phyloP scores from a whole-genome alignment of 2,329 filamentous ascomycete genomes.

The Neopestalotiopsis sp. region DNA sequence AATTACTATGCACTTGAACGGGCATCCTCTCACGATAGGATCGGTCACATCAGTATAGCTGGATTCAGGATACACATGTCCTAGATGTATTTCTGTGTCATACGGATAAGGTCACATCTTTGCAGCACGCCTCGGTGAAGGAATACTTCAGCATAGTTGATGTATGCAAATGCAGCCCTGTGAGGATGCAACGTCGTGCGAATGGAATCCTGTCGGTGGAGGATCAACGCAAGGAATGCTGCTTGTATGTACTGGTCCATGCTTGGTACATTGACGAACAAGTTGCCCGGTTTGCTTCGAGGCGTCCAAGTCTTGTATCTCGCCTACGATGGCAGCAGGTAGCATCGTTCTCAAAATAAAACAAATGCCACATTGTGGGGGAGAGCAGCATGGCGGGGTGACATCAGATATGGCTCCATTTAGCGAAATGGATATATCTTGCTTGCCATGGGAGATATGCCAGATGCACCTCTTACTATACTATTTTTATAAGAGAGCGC shows the following conservation, averaged over 20 bases:
- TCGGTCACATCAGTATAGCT: background rate
- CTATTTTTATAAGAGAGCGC: background rate
- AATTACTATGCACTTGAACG: background rate
- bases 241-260: background rate
- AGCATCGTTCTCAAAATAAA: background rate
- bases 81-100: background rate
- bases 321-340: background rate
- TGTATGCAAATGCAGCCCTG: background rate
- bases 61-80: too few relatives aligned
- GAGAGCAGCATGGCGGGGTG: background rate
- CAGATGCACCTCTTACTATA: slow-evolving; percentile 4
- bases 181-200: background rate
- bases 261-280: background rate
- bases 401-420: background rate
- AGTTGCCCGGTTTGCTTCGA: background rate
- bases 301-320: background rate
- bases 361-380: slow-evolving; percentile 1
- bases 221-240: background rate
- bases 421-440: background rate
- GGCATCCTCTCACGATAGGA: background rate
- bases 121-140: background rate
- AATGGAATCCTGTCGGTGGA: background rate
- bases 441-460: background rate
- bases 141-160: background rate
- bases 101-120: background rate